phyloP scores from a whole-genome alignment of 2,329 filamentous ascomycete species.

The Hymenoscyphus albidus region DNA sequence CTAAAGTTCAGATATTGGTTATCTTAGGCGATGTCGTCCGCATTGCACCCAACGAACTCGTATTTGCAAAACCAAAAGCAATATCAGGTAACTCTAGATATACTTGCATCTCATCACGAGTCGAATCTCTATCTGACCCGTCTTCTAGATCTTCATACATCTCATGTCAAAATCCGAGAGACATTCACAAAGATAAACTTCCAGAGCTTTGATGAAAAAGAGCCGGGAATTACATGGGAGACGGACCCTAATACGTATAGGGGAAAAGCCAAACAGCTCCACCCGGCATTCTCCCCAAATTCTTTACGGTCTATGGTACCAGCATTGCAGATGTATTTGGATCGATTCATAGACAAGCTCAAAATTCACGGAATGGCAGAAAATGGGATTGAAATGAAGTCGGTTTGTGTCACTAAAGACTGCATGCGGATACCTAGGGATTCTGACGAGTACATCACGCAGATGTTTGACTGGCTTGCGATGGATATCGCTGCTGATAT shows the following conservation, averaged over 20 bases:
- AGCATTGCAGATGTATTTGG: conserved; percentile 6
- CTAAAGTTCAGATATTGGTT: background rate
- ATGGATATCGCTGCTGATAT: conserved; percentile 14
- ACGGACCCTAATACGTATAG: conserved; percentile 7
- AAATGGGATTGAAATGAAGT: background rate
- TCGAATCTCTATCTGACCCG: background rate
- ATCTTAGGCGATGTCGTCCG: conserved; percentile 19
- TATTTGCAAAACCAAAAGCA: conserved; percentile 21
- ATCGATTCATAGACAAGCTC: conserved; percentile 9
- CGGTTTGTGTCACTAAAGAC: background rate
- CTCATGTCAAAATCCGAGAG: background rate
- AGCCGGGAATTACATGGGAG: conserved; percentile 8
- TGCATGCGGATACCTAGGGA: background rate
- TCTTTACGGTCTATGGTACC: conserved; percentile 7
- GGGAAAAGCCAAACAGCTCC: conserved; percentile 8
- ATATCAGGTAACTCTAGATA: background rate
- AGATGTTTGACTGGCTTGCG: conserved; percentile 6
- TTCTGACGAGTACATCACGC: background rate
- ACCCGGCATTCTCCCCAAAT: conserved; percentile 1
- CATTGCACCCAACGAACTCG: conserved; percentile 24
- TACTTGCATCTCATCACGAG: background rate
- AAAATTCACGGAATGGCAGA: background rate
- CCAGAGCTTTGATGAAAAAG: background rate
- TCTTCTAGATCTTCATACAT: background rate
- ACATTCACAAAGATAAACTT: conserved; percentile 10